Base-by-base conservation (phyloP, 495 filamentous ascomycete species). In the Lasiosphaeria ovina region DNA sequence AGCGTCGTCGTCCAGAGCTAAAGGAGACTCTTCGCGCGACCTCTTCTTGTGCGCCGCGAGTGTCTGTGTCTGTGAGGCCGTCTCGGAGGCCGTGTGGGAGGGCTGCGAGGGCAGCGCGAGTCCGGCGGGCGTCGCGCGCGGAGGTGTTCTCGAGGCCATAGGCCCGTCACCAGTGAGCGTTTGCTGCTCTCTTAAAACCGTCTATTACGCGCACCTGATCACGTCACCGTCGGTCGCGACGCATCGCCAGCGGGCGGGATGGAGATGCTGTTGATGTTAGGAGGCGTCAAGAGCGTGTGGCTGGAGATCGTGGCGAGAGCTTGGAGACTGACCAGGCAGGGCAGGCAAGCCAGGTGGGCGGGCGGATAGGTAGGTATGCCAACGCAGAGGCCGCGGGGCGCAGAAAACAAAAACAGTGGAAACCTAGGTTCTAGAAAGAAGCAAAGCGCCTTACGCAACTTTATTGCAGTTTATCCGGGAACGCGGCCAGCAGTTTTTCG, bases 291-390 rank as follows among this genome's bases (percentile, higher is more conserved):
- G 3, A 47, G 12, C 72, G 78, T 79, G 76, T 78, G 77, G 79
- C 77, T 79, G 79, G 62, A 75, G 75, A 77, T 69, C 71, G 79
- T 81, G 79, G 79, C 79, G 74, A 76, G 74, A 76, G 74, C 74
- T 75, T 42, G 60, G 33, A 55, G 49, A 45, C 36, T 14, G 11
- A 47, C 44, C 44, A 47, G 44, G 44, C 44, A 24, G 24, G 24
- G 24, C 44, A 47, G 16, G 38, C 38, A 36, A 44, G 52, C 52
- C 24, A 24, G 32, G 54, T 48, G 52, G 35, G 34, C 32, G 17
- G 56, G 34, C 35, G 24, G 54, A 47, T 45, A 31, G 17, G 47
- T 11, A 49, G 12, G 54, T 36, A 47, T 44, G 38, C 32, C 32
- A 53, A 53, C 32, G 33, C 51, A 53, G 51, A 51, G 31, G 17